phyloP scores from a whole-genome alignment of 2,329 filamentous ascomycete genomes.

The Emericellopsis cladophorae region DNA sequence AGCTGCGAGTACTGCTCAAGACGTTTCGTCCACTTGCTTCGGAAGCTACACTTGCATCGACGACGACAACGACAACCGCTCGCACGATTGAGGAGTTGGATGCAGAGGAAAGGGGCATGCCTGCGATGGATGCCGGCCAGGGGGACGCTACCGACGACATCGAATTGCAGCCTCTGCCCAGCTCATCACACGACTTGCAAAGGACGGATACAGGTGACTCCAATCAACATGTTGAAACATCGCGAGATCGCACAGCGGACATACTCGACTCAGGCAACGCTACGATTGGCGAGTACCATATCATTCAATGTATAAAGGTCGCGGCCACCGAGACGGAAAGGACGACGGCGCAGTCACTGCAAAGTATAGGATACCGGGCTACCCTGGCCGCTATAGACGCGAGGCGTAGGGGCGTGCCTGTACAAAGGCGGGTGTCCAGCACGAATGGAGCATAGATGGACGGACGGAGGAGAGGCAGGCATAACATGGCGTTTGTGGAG shows the following conservation, averaged over 20 bases:
- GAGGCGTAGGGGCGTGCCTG: constrained; percentile 9
- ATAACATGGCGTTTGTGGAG: no score
- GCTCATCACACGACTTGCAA: constrained; percentile 9
- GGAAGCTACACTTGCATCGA: constrained; percentile 6
- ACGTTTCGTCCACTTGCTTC: constrained; percentile 20
- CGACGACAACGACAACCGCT: constrained; percentile 10
- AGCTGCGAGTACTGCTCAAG: constrained; percentile 34
- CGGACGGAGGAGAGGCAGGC: no score
- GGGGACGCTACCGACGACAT: constrained; percentile 25
- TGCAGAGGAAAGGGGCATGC: constrained; percentile 41
- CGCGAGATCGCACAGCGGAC: constrained; percentile 28
- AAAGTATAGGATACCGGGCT: constrained; percentile 40
- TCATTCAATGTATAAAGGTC: constrained; percentile 33
- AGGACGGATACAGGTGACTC: constrained; percentile 8
- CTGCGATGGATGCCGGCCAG: no score
- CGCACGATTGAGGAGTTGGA: constrained; percentile 36
- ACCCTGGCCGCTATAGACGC: constrained; percentile 39
- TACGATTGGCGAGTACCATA: constrained; percentile 38
- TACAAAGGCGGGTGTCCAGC: neutral
- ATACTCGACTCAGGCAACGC: constrained; percentile 42
- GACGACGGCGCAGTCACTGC: constrained; percentile 36
- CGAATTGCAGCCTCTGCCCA: constrained; percentile 28
- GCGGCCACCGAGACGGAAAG: constrained; percentile 32
- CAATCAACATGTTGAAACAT: constrained; percentile 13
- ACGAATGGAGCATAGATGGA: no score